Base-by-base conservation (phyloP, 2,329 filamentous ascomycete genomes). In the Calonectria pseudoreteaudii region DNA sequence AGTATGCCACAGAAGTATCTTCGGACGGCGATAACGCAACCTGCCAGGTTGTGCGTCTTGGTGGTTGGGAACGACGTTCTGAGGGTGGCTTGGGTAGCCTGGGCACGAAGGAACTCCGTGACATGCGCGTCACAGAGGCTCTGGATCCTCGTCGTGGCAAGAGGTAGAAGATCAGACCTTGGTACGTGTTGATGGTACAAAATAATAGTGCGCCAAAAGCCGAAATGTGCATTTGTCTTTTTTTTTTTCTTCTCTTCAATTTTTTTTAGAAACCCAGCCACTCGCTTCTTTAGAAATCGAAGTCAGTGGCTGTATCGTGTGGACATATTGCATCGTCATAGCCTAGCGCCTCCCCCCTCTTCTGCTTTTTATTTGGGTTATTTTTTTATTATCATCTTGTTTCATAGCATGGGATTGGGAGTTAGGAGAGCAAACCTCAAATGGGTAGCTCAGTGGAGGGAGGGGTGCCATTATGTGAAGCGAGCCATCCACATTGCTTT, bases 11-110 rank as follows among this genome's bases (percentile, higher is more conserved):
- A 0, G 97, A 98, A 85, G 94, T 98, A 5, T 93, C 91, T 31
- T 87, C 79, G 20, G 88, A 87, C 80, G 92, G 92, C 13, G 92
- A 94, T 81, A 94, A 94, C 80, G 91, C 92, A 8, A 94, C 92
- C 0, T 93, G 92, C 77, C 86, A 93, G 64, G 92, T 94, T 14
- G 90, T 94, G 31, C 86, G 92, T 62, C 87, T 94, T 0, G 92
- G 92, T 28, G 92, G 92, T 9, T 94, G 92, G 92, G 92, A 94
- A 84, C 87, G 92, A 71, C 88, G 94, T 74, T 92, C 89, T 64
- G 96, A 98, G 83, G 97, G 97, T 5, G 97, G 97, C 0, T 84
- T 96, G 73, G 96, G 96, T 3, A 97, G 95, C 81, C 84, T 98
- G 83, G 95, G 95, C 3, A 98, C 96, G 6, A 98, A 95, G 86